These are phyloP conservation scores for Marchantia paleacea DNA, from an alignment of 225 moss, liverwort and hornwort genomes.

Conservation along the genomic window DNA sequence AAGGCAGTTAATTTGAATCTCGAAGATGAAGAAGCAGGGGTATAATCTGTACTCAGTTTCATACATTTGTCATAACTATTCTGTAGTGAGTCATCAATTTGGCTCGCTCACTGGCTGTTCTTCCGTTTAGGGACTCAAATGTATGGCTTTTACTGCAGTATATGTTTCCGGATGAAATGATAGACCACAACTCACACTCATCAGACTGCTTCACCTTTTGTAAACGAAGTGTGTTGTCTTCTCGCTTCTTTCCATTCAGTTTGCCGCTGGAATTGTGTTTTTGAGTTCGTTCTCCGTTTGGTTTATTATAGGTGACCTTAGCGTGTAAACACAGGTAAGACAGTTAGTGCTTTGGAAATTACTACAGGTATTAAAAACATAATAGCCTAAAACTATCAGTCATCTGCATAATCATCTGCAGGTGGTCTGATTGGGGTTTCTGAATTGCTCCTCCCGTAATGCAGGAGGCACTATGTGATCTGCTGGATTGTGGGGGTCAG, in stretches of 20 bases:
- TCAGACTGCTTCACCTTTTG: neutral
- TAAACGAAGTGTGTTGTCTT: neutral
- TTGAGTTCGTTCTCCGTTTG: neutral
- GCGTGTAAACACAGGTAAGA: too few relatives aligned
- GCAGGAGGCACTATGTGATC: conserved; percentile 88
- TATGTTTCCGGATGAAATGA: neutral
- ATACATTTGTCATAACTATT: neutral
- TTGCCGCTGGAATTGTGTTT: neutral
- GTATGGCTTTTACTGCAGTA: neutral
- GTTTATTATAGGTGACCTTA: too few relatives aligned
- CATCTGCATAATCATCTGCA: neutral
- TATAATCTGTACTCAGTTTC: conserved; percentile 30
- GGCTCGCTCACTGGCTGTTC: neutral
- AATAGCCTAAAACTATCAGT: too few relatives aligned
- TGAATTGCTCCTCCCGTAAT: neutral
- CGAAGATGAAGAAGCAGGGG: conserved; percentile 93
- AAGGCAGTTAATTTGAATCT: conserved; percentile 80
- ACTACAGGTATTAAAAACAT: too few relatives aligned
- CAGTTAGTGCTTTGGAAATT: too few relatives aligned
- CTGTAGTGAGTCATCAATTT: neutral
- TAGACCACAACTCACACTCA: neutral
- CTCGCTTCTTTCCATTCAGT: neutral
- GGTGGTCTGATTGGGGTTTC: neutral
- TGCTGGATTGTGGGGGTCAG: conserved; percentile 78
- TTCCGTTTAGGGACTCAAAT: neutral